A percentile compares a stretch with the other conserved stretches of the same genome.
Conservation (phyloP, 768 basidiomycete genomes). For the Amanita molliuscula region DNA sequence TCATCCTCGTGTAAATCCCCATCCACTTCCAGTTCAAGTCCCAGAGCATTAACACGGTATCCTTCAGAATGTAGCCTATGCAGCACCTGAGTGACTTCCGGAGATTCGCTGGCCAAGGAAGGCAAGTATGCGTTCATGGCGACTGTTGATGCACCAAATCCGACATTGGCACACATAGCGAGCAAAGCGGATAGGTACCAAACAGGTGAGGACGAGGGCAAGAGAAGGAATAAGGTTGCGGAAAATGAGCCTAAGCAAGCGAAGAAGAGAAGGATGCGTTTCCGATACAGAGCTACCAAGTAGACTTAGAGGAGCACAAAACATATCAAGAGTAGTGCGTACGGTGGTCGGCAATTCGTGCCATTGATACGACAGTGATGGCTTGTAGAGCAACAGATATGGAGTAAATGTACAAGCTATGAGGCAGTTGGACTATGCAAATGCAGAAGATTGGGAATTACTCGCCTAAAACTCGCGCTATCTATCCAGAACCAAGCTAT, state of each 20-base stretch:
- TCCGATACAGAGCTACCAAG: conserved; percentile 50
- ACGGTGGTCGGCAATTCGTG: conserved; percentile 87
- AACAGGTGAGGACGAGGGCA: conserved; percentile 59
- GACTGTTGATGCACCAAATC: conserved; percentile 79
- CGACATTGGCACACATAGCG: conserved; percentile 71
- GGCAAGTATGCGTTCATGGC: conserved; percentile 90
- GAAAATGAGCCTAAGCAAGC: conserved; percentile 62
- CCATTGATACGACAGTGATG: conserved; percentile 91
- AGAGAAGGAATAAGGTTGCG: conserved; percentile 58
- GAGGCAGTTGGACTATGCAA: not conserved
- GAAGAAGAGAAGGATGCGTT: conserved; percentile 66
- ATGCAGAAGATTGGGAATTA: conserved; percentile 10
- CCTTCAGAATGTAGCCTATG: conserved; percentile 16
- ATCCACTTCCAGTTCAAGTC: conserved; percentile 9
- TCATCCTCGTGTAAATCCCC: conserved; percentile 14
- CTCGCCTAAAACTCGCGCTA: conserved; percentile 82
- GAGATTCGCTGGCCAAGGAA: conserved; percentile 52
- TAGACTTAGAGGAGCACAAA: conserved; percentile 4
- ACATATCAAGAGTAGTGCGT: conserved; percentile 2
- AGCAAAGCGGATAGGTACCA: conserved; percentile 66
- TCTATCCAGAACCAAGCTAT: conserved; percentile 84
- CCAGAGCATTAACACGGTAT: not conserved
- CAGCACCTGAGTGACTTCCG: conserved; percentile 39
- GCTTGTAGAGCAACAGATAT: conserved; percentile 85
- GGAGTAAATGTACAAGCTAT: conserved; percentile 81